Base-by-base conservation (phyloP, 169 alveolate genomes). In the Eimeria maxima region DNA sequence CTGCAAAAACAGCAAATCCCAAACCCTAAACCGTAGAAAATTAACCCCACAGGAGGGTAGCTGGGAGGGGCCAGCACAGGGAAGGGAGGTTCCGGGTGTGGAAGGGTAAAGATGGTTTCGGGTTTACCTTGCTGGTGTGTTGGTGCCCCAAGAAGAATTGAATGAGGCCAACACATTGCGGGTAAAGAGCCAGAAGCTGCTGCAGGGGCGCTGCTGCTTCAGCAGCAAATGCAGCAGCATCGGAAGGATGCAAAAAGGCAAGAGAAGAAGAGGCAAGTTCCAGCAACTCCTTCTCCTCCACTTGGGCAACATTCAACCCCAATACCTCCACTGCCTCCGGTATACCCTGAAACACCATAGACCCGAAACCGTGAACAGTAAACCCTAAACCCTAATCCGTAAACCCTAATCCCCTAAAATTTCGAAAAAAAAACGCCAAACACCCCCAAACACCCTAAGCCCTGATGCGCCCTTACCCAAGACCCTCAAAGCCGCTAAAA, bases 101-200 rank as follows among this genome's bases (percentile, higher is more conserved):
- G 14, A 24, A n/a, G 78, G 78, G 3, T 13, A 13, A 24, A 1
- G 10, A 60, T 5, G 69, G 69, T 60, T 60, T 60, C 0, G 69
- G 69, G 69, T 60, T 16, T 60, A 92, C 86, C 89, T 74, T 55
- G 95, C 95, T 74, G 20, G 95, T 92, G 84, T 92, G 95, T 29
- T 92, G 95, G 71, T 92, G 95, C 3, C 91, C 95, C 3, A 92
- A 63, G 73, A 92, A 92, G 73, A 92, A 92, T 91, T 92, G 95
- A 81, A 92, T 65, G 24, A 71, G 91, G 86, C 55, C 87, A 3
- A 92, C 84, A 65, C 91, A 65, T 55, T 84, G 63, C 11, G 95
- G 95, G n/a, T 76, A 50, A 33, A 60, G 65, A 14, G 81, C 53
- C 14, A 71, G 50, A 22, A 76, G 65, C 86, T 71, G 91, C 69